These are phyloP conservation scores for Protomyces arabidopsidicola DNA, from an alignment of 1,139 yeast genomes.

Conservation along the genomic window DNA sequence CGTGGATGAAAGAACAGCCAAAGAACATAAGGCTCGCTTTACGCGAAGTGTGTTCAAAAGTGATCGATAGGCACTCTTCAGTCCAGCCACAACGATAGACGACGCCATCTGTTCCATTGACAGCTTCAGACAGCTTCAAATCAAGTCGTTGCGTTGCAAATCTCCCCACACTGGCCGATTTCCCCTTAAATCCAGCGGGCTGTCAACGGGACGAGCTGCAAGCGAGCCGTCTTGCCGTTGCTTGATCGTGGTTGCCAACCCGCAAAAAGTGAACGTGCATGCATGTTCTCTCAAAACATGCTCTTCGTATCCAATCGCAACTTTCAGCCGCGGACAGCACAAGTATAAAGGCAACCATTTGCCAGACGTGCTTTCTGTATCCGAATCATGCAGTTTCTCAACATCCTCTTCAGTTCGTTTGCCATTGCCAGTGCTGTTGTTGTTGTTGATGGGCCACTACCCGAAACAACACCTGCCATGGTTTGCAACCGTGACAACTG, in stretches of 20 bases:
- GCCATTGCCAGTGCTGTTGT: not conserved
- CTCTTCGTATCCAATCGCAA: not conserved
- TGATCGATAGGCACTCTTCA: too few species aligned
- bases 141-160: too few species aligned
- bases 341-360: not conserved
- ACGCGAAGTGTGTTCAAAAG: too few species aligned
- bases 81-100: too few species aligned
- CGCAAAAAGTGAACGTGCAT: not conserved
- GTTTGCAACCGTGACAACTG: not conserved
- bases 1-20: too few species aligned
- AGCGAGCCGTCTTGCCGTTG: not conserved
- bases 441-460: not conserved
- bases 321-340: not conserved
- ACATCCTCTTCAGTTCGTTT: not conserved
- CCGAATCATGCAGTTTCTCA: not conserved
- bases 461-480: not conserved
- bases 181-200: too few species aligned
- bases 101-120: too few species aligned
- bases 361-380: not conserved
- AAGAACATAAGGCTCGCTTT: too few species aligned
- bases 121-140: too few species aligned
- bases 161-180: too few species aligned
- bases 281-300: not conserved
- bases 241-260: not conserved
- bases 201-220: too few species aligned